Base-by-base conservation (phyloP, 768 basidiomycete species). In the Omphalotus guepiniiformis region DNA sequence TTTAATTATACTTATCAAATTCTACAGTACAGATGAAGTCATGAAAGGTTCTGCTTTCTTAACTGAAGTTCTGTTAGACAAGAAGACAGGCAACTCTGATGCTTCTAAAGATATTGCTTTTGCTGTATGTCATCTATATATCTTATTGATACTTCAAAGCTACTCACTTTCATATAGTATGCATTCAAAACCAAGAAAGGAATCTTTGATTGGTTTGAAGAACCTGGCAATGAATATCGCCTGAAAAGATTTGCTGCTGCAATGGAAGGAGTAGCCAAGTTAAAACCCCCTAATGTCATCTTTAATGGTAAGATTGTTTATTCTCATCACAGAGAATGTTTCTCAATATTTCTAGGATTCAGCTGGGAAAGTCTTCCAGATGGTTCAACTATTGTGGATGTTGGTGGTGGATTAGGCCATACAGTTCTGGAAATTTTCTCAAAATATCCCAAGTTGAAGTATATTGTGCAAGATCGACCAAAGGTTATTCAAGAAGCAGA, bases 221-320 rank as follows among this genome's bases (percentile, higher is more conserved):
- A 49, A 16, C 57, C 56, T 6, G 49, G 42, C n/a, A 58, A 59
- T 37, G 51, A 52, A 29, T 48, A 16, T 25, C 35, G 51, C 11
- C 8, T 28, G 18, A 39, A 28, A 6, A 37, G 38, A n/a, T 43
- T 52, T 28, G 34, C 23, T 6, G 45, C 13, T 9, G 23, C 18
- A 21, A 48, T 52, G 51, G 47, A 51, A 8, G 39, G 21, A 22
- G n/a, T 18, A 5, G 29, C 18, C 3, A 25, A 34, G 2, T 15
- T 18, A 16, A 37, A 22, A 23, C 39, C 39, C 1, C 13, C 26
- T 4, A 11, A 43, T 9, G 34, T 52, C 19, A 22, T 48, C 21
- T 28, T 29, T 9, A 39, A 47, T 36, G 49, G 49, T 50, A 46
- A 13, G 37, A 7, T 40, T 41, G 11, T 9, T 23, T 9, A 37